Evolutionary conservation across 2,329 filamentous ascomycete genomes (phyloP), one percentile per base, ranked within the genome.

Genomic region (Claviceps sorghi): DNA sequence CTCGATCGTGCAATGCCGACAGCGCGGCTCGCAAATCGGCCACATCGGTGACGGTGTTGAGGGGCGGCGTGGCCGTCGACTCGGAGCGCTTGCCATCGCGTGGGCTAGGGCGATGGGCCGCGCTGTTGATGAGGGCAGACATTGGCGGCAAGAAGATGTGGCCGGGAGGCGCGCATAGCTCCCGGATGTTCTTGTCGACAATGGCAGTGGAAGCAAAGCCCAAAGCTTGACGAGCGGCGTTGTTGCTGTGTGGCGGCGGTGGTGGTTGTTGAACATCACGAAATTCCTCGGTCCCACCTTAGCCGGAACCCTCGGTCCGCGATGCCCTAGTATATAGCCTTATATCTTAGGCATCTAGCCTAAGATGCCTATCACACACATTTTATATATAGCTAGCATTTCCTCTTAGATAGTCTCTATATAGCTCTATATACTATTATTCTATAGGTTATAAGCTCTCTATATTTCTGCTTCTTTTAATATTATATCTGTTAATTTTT

Each of bases 21-120:
- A 98, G 80, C 51, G 85, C 82, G 55, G 83, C 78, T 63, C 84
- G 85, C 64, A 98, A 85, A 57, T 95, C 87, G 58, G 84, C 77
- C 58, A 90, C 76, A 60, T 82, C 87, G 59, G 79, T 77, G 60
- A 86, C 86, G 71, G 83, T 78, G 70, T 80, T 81, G 62, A 93
- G 75, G 62, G 67, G 56, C 47, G 57, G 57, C 44, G 60, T 57
- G 52, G 58, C 50, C 40, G 59, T 34, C 51, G 63, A 54, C 58
- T 57, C 60, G 54, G 61, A 57, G 53, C 36, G 30, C 36, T 54
- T 57, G 54, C 56, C 58, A 58, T 67, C 61, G 60, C 67, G 61
- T 60, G 53, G 60, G 60, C 55, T 61, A 56, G 59, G 55, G 60
- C 60, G 61, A 61, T 64, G 62, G 57, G 61, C 62, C 60, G 66